A percentile compares a stretch with the other conserved stretches of the same genome.
These are phyloP conservation scores for Kentomonas sorsogonicus DNA, from an alignment of 208 protist species.

Conservation along the genomic window DNA sequence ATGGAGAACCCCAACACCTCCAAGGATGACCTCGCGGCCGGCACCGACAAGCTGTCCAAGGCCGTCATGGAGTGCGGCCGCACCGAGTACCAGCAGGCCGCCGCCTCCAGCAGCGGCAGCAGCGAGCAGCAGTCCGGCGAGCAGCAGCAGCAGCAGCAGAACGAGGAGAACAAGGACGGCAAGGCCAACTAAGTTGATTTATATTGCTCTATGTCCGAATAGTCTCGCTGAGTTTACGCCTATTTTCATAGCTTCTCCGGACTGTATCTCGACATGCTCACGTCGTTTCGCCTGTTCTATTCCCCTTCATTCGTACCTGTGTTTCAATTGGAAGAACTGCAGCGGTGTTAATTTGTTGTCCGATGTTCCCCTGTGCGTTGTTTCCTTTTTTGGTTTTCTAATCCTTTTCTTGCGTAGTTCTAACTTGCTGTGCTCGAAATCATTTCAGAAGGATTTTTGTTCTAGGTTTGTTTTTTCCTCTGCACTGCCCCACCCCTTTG, in stretches of 20 bases:
- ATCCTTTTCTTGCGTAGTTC: too few relatives aligned
- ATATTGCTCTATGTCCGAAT: too few relatives aligned
- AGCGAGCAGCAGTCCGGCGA: too few relatives aligned
- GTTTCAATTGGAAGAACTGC: neutral
- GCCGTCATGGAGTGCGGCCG: conserved; percentile 73
- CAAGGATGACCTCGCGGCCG: conserved; percentile 49
- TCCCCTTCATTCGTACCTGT: neutral
- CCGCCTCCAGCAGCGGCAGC: conserved; percentile 54
- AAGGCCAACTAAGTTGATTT: too few relatives aligned
- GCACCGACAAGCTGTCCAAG: conserved; percentile 79
- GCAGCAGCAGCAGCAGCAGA: too few relatives aligned
- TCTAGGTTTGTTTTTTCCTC: neutral
- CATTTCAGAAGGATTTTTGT: neutral
- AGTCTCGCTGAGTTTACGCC: too few relatives aligned
- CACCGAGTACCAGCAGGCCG: conserved; percentile 75
- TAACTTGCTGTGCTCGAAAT: too few relatives aligned
- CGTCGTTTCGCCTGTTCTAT: neutral
- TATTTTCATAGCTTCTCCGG: too few relatives aligned
- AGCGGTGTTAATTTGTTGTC: neutral
- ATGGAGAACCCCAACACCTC: conserved; percentile 65
- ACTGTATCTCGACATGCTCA: too few relatives aligned
- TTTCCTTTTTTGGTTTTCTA: conserved; percentile 9
- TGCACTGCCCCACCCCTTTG: too few relatives aligned
- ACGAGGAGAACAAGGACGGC: too few relatives aligned
- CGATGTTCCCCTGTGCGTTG: neutral